A percentile compares a stretch with the other conserved stretches of the same genome.
Evolutionary conservation across 2,329 filamentous ascomycete genomes (phyloP).

Genomic region (Stagonosporopsis chrysanthemi): DNA sequence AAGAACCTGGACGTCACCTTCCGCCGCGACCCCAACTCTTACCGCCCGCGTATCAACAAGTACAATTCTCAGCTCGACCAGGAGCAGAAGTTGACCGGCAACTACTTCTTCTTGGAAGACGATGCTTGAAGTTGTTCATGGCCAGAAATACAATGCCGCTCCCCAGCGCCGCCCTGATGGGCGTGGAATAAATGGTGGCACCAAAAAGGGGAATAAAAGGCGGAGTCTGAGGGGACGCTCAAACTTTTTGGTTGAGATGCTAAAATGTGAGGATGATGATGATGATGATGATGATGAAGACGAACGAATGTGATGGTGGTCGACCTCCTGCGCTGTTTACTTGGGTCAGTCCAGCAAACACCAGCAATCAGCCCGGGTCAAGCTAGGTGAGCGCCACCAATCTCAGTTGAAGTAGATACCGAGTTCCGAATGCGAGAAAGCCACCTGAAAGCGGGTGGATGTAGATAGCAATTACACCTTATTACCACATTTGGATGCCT

Average conservation of each 20-base stretch:
- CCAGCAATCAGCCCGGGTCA: conserved; percentile 51
- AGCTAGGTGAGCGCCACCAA: conserved; percentile 62
- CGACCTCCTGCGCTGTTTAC: conserved; percentile 65
- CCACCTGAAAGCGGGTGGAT: not conserved
- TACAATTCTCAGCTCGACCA: conserved; percentile 93
- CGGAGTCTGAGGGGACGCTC: conserved; percentile 38
- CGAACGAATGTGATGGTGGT: conserved; percentile 65
- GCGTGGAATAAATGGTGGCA: conserved; percentile 53
- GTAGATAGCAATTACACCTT: conserved; percentile 5
- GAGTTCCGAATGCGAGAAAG: not conserved
- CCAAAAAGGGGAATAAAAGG: conserved; percentile 48
- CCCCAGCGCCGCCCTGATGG: conserved; percentile 46
- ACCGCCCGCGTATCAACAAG: conserved; percentile 98
- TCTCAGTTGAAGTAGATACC: not conserved
- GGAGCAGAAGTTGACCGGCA: conserved; percentile 92
- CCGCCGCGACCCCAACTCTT: conserved; percentile 96
- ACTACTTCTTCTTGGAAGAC: conserved; percentile 99
- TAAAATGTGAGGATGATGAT: conserved; percentile 66
- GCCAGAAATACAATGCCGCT: conserved; percentile 52
- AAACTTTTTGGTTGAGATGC: conserved; percentile 60
- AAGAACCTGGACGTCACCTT: conserved; percentile 98
- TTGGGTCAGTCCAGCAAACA: not conserved
- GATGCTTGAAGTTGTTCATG: conserved; percentile 72
- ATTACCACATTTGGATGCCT: not conserved
- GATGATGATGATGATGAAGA: conserved; percentile 73